Evolutionary conservation across 1,284 basidiomycete genomes (phyloP).

Genomic region (Coriolopsis trogii): DNA sequence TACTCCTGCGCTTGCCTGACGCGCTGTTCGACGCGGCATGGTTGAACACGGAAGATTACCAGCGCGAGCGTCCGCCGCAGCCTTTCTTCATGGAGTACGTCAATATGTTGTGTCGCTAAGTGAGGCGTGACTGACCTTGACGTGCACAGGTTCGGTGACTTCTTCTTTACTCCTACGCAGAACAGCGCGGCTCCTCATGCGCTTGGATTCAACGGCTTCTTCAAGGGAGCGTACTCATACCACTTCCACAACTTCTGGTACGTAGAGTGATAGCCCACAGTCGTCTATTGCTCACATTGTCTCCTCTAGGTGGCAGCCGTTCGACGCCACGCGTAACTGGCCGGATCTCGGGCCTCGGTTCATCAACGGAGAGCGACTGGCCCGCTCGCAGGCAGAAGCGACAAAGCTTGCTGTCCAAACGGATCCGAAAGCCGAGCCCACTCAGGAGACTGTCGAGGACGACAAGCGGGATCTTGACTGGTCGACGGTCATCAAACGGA

Average conservation of each 20-base stretch:
- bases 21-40: constrained; percentile 73
- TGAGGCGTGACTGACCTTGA: constrained; percentile 6
- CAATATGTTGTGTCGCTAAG: neutral
- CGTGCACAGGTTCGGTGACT: constrained; percentile 53
- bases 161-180: constrained; percentile 62
- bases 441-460: constrained; percentile 44
- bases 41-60: constrained; percentile 69
- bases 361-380: constrained; percentile 67
- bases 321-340: constrained; percentile 87
- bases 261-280: neutral
- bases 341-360: constrained; percentile 89
- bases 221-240: constrained; percentile 69
- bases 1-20: constrained; percentile 65
- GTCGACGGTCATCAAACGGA: constrained; percentile 89
- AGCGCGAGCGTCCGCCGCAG: constrained; percentile 67
- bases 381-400: constrained; percentile 43
- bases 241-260: constrained; percentile 56
- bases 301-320: constrained; percentile 85
- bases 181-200: constrained; percentile 56
- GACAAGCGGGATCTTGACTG: constrained; percentile 84
- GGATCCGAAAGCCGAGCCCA: constrained; percentile 32
- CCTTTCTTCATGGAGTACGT: constrained; percentile 66
- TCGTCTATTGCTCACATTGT: neutral
- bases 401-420: constrained; percentile 19
- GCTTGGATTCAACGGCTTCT: constrained; percentile 69